Evolutionary conservation across 1,284 basidiomycete genomes (phyloP).

Genomic region (Trametes polyzona): DNA sequence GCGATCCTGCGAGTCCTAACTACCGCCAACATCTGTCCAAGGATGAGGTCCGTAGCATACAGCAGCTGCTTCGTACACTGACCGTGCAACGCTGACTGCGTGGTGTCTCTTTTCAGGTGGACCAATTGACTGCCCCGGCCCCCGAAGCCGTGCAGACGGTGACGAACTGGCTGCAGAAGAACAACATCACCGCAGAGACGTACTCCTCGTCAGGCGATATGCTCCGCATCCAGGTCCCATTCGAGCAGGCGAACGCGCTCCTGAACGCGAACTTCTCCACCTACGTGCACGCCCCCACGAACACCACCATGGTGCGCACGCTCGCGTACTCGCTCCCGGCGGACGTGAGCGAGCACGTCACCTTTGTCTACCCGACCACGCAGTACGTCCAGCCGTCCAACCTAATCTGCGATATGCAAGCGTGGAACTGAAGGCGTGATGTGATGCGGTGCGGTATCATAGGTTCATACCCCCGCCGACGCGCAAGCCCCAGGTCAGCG

Average conservation of each 20-base stretch:
- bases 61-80: not conserved
- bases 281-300: constrained; percentile 41
- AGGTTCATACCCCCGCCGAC: constrained; percentile 24
- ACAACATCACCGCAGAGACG: constrained; percentile 37
- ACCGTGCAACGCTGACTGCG: constrained; percentile 31
- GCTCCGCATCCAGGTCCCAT: constrained; percentile 25
- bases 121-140: constrained; percentile 40
- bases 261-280: constrained; percentile 42
- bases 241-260: constrained; percentile 41
- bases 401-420: not conserved
- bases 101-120: no score
- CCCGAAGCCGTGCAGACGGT: constrained; percentile 40
- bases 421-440: no score
- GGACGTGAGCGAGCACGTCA: constrained; percentile 38
- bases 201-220: constrained; percentile 35
- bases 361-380: constrained; percentile 40
- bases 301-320: constrained; percentile 39
- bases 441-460: not conserved
- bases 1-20: constrained; percentile 24
- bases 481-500: constrained; percentile 12
- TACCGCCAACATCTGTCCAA: constrained; percentile 29
- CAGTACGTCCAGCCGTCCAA: not conserved
- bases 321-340: constrained; percentile 45
- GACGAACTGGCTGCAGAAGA: constrained; percentile 40
- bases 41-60: constrained; percentile 11